Evolutionary conservation across 768 basidiomycete genomes (phyloP).

Genomic region (Lepiota venenata): DNA sequence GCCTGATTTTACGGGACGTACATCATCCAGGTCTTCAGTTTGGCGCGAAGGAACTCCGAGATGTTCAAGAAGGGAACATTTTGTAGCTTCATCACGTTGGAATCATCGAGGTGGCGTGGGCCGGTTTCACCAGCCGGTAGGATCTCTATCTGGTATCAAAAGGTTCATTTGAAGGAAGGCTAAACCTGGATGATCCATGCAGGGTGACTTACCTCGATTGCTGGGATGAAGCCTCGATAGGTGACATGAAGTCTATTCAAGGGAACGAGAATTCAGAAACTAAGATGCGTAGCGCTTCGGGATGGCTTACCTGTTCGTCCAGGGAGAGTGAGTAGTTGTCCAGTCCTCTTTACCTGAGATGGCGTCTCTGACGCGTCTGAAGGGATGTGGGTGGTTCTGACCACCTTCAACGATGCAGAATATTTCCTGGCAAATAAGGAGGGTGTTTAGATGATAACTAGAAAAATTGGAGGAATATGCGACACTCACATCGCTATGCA

Average conservation of each 20-base stretch:
- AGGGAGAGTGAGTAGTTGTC: conserved; percentile 70
- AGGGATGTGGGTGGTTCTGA: conserved; percentile 59
- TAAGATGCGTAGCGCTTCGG: neutral
- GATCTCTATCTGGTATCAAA: conserved; percentile 66
- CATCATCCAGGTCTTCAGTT: conserved; percentile 83
- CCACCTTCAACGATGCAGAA: conserved; percentile 81
- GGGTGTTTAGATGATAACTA: conserved; percentile 1
- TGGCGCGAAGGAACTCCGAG: conserved; percentile 84
- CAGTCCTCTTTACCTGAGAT: conserved; percentile 61
- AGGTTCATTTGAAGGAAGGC: conserved; percentile 11
- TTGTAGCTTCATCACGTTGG: conserved; percentile 65
- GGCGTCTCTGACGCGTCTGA: conserved; percentile 78
- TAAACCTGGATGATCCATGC: conserved; percentile 5
- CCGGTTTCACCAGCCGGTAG: conserved; percentile 79
- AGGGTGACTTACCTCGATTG: conserved; percentile 59
- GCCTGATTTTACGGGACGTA: conserved; percentile 32
- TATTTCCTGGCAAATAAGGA: conserved; percentile 58
- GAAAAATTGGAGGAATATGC: neutral
- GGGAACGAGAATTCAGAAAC: conserved; percentile 4
- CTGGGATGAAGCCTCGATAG: conserved; percentile 72
- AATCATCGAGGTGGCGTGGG: conserved; percentile 66
- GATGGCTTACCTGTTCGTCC: conserved; percentile 71
- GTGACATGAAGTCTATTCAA: conserved; percentile 61
- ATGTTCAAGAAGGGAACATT: conserved; percentile 79
- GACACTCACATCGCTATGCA: conserved; percentile 61